Conservation (phyloP, 345 rosid species). For the Aquilaria malaccensis region DNA sequence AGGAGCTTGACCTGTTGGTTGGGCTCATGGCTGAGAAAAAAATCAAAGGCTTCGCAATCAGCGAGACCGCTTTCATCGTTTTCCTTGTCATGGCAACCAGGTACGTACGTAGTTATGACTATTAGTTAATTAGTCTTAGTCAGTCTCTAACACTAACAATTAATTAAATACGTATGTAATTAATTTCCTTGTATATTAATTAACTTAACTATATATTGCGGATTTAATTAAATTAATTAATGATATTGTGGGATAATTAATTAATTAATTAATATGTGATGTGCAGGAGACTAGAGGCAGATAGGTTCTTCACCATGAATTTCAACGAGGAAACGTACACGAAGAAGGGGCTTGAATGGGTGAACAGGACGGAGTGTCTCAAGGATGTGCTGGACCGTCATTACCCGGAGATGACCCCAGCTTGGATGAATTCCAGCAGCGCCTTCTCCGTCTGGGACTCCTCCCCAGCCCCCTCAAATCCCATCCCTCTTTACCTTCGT, state of each 20-base stretch:
- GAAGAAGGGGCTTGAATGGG: constrained; percentile 53
- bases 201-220: neutral
- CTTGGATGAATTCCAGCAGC: constrained; percentile 53
- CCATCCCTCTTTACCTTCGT: constrained; percentile 39
- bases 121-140: no score
- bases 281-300: constrained; percentile 54
- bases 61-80: constrained; percentile 52
- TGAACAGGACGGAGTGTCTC: constrained; percentile 40
- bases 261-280: neutral
- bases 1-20: constrained; percentile 42
- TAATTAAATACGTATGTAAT: neutral
- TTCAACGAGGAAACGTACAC: constrained; percentile 43
- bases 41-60: constrained; percentile 56
- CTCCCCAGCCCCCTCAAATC: constrained; percentile 20
- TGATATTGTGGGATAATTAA: neutral
- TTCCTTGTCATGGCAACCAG: constrained; percentile 51
- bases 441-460: constrained; percentile 65
- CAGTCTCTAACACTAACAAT: neutral
- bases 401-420: constrained; percentile 35
- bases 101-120: constrained; percentile 10
- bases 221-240: neutral
- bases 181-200: neutral
- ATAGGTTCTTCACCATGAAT: constrained; percentile 49
- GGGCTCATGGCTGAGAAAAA: constrained; percentile 69
- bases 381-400: constrained; percentile 49